Percentiles rank a stretch among this genome's conserved stretches.
These are phyloP conservation scores for Phyllosticta ampelicida DNA, from an alignment of 2,329 filamentous ascomycete genomes.

Conservation along the genomic window DNA sequence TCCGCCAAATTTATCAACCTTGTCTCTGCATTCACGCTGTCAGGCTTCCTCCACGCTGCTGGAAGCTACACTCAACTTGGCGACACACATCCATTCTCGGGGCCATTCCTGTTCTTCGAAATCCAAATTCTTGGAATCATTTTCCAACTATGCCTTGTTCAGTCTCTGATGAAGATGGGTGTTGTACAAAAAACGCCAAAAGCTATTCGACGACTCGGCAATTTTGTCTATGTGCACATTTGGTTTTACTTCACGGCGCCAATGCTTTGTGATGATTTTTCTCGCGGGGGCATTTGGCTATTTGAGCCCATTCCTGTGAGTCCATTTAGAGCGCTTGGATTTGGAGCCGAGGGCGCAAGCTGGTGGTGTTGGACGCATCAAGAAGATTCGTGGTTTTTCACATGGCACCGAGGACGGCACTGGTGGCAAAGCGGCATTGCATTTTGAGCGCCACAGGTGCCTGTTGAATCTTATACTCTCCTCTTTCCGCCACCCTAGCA, in stretches of 20 bases:
- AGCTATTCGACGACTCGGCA: conserved; percentile 41
- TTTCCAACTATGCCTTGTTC: conserved; percentile 41
- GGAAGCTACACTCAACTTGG: conserved; percentile 60
- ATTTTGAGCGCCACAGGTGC: too few species aligned
- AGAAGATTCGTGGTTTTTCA: conserved; percentile 32
- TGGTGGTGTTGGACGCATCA: conserved; percentile 54
- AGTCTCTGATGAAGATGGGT: conserved; percentile 24
- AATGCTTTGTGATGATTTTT: conserved; percentile 66
- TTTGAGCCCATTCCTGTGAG: conserved; percentile 75
- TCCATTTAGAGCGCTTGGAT: conserved; percentile 52
- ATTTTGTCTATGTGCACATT: conserved; percentile 48
- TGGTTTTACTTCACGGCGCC: conserved; percentile 61
- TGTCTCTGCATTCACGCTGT: conserved; percentile 52
- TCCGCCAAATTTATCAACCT: conserved; percentile 32
- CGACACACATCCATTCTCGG: conserved; percentile 43
- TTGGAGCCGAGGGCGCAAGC: conserved; percentile 49
- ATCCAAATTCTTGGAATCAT: conserved; percentile 57
- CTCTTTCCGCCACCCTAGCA: not conserved
- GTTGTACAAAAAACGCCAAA: conserved; percentile 32
- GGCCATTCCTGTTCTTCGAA: conserved; percentile 57
- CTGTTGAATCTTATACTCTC: too few species aligned
- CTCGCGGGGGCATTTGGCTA: conserved; percentile 63
- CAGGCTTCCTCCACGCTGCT: conserved; percentile 57
- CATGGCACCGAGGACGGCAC: conserved; percentile 47
- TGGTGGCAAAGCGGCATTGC: conserved; percentile 54